Evolutionary conservation across 257 asterid species (phyloP), one percentile per base, ranked within the genome.

Genomic region (Solanum sparsipilum): DNA sequence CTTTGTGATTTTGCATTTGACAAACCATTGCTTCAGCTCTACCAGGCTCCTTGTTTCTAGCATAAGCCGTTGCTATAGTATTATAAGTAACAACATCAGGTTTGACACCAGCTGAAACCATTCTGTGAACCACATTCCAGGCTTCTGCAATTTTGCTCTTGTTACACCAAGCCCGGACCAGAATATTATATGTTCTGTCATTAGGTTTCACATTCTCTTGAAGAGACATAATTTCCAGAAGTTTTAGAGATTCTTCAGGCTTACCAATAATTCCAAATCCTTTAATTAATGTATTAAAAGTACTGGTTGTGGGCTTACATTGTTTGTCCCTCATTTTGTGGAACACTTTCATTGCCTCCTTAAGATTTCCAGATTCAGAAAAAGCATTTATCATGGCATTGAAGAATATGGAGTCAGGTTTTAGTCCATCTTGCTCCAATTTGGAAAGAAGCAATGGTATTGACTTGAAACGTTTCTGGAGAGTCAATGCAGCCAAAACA

Each of bases 371-470:
- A 23, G 98, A 95, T 89, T 97, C 99, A n/a, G 98, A 91, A 92
- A 97, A 97, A 2, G 98, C 96, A 85, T 97, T 97, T 91, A 97
- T 97, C 94, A 94, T 90, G 72, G 98, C 98, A 90, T 97, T 97
- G 95, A 93, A 96, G 93, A 97, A 96, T 88, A 96, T 95, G 3
- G 98, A 93, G 90, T 97, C 99, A 2, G 99, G 98, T 88, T 92
- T 93, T 72, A 97, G 89, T 63, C 98, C 98, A 90, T 93, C 92
- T 21, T 90, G 73, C 84, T 96, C 98, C 85, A 95, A 91, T 90
- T 92, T 92, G 63, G 94, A 90, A 25, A 97, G 94, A 83, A 97
- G 98, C 52, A 93, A 90, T 48, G 94, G 91, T 79, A 97, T 95
- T 70, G 98, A 92, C 92, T 93, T 94, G 94, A 96, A 97, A 88